Evolutionary conservation across 2,329 filamentous ascomycete species (phyloP), one percentile per base, ranked within the genome.

Genomic region (Geosmithia putterillii): DNA sequence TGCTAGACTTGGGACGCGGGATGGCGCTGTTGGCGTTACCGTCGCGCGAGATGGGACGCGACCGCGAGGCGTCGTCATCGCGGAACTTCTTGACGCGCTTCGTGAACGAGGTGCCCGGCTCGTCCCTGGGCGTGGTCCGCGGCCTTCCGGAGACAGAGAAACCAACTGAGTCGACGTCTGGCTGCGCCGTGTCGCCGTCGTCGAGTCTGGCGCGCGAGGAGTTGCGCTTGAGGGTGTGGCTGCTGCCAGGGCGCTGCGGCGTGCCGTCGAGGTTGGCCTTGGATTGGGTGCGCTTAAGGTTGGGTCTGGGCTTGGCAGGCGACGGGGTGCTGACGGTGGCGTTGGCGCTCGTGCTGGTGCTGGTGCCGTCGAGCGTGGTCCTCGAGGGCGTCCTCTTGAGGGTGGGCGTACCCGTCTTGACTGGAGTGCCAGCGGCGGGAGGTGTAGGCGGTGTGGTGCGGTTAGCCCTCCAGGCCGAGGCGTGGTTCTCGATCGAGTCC

Each of bases 401-500:
- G 64, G 38, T n/a, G 47, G 35, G 19, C 37, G 9, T 19, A 8
- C 14, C 56, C 20, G 59, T 54, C 62, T 84, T 82, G 43, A 69
- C 64, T 17, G 64, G 63, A 55, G 57, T 58, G 23, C 66, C 59
- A 32, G 56, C 49, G 37, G 57, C 54, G 4, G 62, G 57, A 23
- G 49, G 52, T 3, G 60, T n/a, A n/a, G n/a, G n/a, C n/a, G n/a
- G n/a, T n/a, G n/a, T n/a, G n/a, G n/a, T 61, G 8, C 72, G 70
- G 46, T 75, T 70, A 19, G 73, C 73, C 48, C 86, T 74, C 66
- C 81, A 92, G 15, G 82, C 76, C 10, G 89, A 94, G 8, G 87
- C 73, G 58, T 95, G 89, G 48, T 81, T 81, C 38, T 79, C 86
- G 56, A 96, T 95, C 2, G 89, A 95, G 58, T 95, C 88, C 90